These are phyloP conservation scores for Mycocentrospora acerina DNA, from an alignment of 2,329 filamentous ascomycete species.

Conservation along the genomic window DNA sequence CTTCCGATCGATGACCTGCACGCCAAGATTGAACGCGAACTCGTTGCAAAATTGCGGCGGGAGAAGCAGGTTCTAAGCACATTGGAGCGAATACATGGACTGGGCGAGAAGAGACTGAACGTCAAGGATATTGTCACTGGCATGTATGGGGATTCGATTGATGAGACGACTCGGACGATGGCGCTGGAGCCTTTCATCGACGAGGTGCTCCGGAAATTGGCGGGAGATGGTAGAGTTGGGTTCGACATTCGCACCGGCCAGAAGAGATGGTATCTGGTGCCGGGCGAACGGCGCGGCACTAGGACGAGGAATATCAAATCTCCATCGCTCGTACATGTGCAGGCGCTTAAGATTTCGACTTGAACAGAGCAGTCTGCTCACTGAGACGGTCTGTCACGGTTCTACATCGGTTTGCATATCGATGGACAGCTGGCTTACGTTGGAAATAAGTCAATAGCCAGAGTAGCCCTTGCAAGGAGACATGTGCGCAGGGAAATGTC, in stretches of 20 bases:
- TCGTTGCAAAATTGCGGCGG: constrained; percentile 43
- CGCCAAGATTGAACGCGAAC: constrained; percentile 42
- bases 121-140: constrained; percentile 46
- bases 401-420: too few species aligned
- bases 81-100: constrained; percentile 23
- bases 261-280: constrained; percentile 23
- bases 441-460: too few species aligned
- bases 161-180: constrained; percentile 51
- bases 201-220: constrained; percentile 65
- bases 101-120: constrained; percentile 39
- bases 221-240: constrained; percentile 30
- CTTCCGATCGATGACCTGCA: constrained; percentile 41
- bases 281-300: too few species aligned
- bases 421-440: too few species aligned
- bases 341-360: too few species aligned
- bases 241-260: constrained; percentile 23
- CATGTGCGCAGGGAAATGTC: too few species aligned
- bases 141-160: constrained; percentile 46
- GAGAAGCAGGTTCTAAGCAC: constrained; percentile 45
- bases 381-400: too few species aligned
- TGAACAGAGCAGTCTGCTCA: too few species aligned
- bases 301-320: too few species aligned
- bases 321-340: too few species aligned
- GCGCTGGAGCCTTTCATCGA: constrained; percentile 78
- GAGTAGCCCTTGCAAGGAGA: too few species aligned